Base-by-base conservation (phyloP, 768 basidiomycete species). In the Saitozyma podzolica region DNA sequence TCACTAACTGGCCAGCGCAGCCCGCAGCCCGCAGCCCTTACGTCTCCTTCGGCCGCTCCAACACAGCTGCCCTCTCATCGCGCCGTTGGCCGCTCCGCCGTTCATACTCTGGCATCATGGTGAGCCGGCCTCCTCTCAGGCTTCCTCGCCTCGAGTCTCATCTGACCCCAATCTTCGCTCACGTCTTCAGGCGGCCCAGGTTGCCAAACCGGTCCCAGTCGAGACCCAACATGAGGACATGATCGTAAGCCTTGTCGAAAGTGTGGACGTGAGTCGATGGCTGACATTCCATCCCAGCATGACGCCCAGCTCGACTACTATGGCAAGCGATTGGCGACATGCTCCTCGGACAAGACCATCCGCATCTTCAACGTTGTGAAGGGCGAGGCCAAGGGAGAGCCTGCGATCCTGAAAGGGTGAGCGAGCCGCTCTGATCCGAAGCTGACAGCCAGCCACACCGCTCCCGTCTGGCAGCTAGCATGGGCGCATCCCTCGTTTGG, bases 401-500 rank as follows among this genome's bases (percentile, higher is more conserved):
- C 74, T 7, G 73, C 75, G 37, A 67, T 80, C n/a, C 67, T 80
- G n/a, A 78, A 75, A 56, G 80, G 80, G 80, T 80, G 43, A 39
- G 75, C 39, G 19, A 43, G 40, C 20, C 9, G 17, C 29, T 43
- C n/a, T 13, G 41, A 41, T 19, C 8, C 40, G 20, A 16, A 56
- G 50, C 59, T 54, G 43, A 47, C 40, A 10, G 40, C 7, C 66
- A 96, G 94, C 47, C 96, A 98, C 80, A 91, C 90, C 4, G 94
- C 95, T 9, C 95, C 96, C 8, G 93, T 99, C 43, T 98, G 95
- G 94, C 92, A 95, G 73, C 88, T 99, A 55, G 86, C 93, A 20
- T 99, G 96, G 96, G 95, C 91, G 3, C 95, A 99, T 72, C 96
- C 96, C 29, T 96, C 92, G 79, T 99, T 90, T 73, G 96, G 96